Conservation (phyloP, 2,329 filamentous ascomycete genomes). For the Dactylellina parvicollis region DNA sequence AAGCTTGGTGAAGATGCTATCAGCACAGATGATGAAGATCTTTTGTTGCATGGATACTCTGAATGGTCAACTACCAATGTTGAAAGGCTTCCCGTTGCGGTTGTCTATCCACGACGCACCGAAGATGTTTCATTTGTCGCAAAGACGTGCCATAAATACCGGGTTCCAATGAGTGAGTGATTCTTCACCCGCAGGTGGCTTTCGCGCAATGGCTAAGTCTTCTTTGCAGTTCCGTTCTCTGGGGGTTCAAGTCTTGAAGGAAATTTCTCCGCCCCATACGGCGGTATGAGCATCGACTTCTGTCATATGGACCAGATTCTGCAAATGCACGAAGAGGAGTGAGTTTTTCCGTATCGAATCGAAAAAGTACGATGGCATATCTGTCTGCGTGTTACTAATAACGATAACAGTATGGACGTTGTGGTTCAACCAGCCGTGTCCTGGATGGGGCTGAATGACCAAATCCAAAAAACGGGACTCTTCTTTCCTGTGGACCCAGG, state of each 20-base stretch:
- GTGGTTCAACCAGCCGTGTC: conserved; percentile 89
- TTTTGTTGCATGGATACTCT: conserved; percentile 72
- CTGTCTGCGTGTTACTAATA: conserved; percentile 17
- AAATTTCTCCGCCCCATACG: conserved; percentile 86
- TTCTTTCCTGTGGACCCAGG: conserved; percentile 93
- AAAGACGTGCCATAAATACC: conserved; percentile 78
- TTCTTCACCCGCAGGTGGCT: not conserved
- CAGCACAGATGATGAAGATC: conserved; percentile 71
- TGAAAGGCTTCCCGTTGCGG: conserved; percentile 70
- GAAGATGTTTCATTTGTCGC: conserved; percentile 70
- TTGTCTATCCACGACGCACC: conserved; percentile 72
- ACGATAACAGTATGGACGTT: conserved; percentile 73
- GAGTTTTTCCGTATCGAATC: conserved; percentile 11
- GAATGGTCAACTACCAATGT: conserved; percentile 73
- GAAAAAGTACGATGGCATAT: not conserved
- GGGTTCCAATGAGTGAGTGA: conserved; percentile 73
- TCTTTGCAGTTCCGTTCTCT: conserved; percentile 73
- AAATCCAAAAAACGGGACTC: conserved; percentile 76
- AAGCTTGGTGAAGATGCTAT: conserved; percentile 68
- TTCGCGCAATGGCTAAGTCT: not conserved
- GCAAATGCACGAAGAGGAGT: conserved; percentile 79
- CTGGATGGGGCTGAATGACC: conserved; percentile 89
- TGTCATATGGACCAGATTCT: conserved; percentile 85
- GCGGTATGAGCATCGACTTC: conserved; percentile 90
- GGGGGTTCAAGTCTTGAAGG: conserved; percentile 88